Evolutionary conservation across 2,329 filamentous ascomycete species (phyloP).

Genomic region (Fonsecaea erecta): DNA sequence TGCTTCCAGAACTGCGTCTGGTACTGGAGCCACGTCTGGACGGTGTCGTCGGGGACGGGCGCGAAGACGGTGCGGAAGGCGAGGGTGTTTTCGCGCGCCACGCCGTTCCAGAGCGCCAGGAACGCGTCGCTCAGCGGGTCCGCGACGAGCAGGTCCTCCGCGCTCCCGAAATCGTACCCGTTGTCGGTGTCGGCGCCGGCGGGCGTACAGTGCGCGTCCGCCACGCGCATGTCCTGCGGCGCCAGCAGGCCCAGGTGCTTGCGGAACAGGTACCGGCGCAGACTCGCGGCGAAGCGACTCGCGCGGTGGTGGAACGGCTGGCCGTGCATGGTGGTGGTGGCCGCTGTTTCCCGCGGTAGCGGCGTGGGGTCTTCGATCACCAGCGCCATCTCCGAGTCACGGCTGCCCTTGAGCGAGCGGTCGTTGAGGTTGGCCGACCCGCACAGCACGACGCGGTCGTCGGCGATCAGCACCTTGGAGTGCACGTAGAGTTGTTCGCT

Average conservation of each 20-base stretch:
- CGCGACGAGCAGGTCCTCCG: conserved; percentile 55
- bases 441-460: conserved; percentile 82
- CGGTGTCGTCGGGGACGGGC: conserved; percentile 55
- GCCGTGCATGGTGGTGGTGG: conserved; percentile 76
- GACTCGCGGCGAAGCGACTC: conserved; percentile 77
- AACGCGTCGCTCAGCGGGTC: conserved; percentile 63
- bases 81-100: conserved; percentile 62
- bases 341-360: no score
- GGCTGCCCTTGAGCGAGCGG: conserved; percentile 80
- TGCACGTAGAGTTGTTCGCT: conserved; percentile 67
- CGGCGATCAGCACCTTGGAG: conserved; percentile 71
- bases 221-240: conserved; percentile 70
- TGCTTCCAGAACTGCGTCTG: conserved; percentile 48
- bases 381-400: conserved; percentile 88
- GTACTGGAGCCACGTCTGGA: conserved; percentile 54
- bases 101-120: conserved; percentile 60
- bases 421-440: conserved; percentile 92
- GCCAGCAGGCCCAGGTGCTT: conserved; percentile 84
- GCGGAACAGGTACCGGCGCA: conserved; percentile 82
- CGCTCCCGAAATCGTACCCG: conserved; percentile 57
- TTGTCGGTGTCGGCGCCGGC: conserved; percentile 62
- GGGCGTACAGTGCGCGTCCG: conserved; percentile 61
- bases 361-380: conserved; percentile 81
- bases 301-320: conserved; percentile 74
- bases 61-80: conserved; percentile 66